phyloP scores from a whole-genome alignment of 495 filamentous ascomycete genomes.

The Podospora fimiseda region DNA sequence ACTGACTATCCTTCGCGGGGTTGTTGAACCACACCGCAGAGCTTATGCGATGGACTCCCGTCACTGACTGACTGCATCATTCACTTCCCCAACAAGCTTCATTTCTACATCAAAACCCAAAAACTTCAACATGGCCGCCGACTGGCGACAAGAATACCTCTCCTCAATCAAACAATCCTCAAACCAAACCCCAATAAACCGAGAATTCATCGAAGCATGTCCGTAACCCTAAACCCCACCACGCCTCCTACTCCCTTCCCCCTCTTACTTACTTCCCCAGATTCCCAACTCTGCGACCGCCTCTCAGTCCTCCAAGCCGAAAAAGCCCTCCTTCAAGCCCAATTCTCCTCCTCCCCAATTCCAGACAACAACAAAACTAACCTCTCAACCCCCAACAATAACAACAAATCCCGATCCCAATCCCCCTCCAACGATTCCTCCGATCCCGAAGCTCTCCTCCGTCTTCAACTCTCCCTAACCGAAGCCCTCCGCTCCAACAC shows the following conservation, averaged over 20 bases:
- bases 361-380: no score
- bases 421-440: constrained; percentile 16
- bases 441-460: constrained; percentile 33
- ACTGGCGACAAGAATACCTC: constrained; percentile 44
- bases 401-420: constrained; percentile 1
- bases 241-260: constrained; percentile 7
- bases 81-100: no score
- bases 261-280: constrained; percentile 32
- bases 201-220: constrained; percentile 42
- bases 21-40: no score
- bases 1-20: no score
- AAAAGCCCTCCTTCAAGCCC: constrained; percentile 32
- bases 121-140: constrained; percentile 30
- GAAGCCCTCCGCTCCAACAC: constrained; percentile 69
- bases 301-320: constrained; percentile 51
- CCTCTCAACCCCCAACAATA: constrained; percentile 5
- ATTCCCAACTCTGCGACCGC: constrained; percentile 64
- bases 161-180: constrained; percentile 36
- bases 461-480: constrained; percentile 56
- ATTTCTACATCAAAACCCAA: no score
- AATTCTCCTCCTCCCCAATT: constrained; percentile 9
- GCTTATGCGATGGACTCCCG: no score
- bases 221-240: constrained; percentile 12
- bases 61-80: no score
- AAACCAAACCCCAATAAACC: constrained; percentile 37